Evolutionary conservation across 106 monocot genomes (phyloP), one percentile per base, ranked within the genome.

Genomic region (Acorus gramineus): DNA sequence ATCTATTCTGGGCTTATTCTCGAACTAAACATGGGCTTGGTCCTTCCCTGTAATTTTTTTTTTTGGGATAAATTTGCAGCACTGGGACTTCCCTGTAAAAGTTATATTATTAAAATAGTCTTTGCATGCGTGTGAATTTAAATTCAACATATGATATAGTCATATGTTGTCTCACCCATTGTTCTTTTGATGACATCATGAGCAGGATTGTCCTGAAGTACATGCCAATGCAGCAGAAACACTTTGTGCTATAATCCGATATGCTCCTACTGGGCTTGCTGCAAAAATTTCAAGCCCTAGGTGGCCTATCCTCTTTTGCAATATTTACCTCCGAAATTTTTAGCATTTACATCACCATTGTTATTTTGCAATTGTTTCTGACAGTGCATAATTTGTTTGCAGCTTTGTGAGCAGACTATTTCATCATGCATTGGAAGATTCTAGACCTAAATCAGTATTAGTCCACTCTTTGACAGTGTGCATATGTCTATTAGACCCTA

Each of bases 151-250:
- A 28, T 28, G 28, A 28, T 28, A 28, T 28, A 28, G 28, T 28
- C 28, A 28, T 28, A 28, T 28, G 28, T 28, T 1, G 28, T 28
- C 28, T 28, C 28, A 28, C 28, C 28, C 28, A 28, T 28, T 28
- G 28, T 28, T 28, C 28, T 28, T 28, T 28, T 28, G 44, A 3
- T 42, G 51, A 50, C 8, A 13, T 50, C 28, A 28, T 59, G 54
- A 74, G 50, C 64, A 93, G 92, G 82, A 93, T 56, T 93, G 82
- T 69, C 78, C 87, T 67, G 82, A 93, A 76, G 92, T 87, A 46
- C 92, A 93, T 85, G 85, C 85, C 48, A 93, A 87, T 85, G 85
- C 85, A 50, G 79, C 92, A 56, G 92, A 93, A 74, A 80, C 82
- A 6, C 80, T 93, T 56, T 93, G 87, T 78, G 87, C 87, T 10